Evolutionary conservation across 805 yeast species (phyloP).

Genomic region (Candida pseudoglaebosa): DNA sequence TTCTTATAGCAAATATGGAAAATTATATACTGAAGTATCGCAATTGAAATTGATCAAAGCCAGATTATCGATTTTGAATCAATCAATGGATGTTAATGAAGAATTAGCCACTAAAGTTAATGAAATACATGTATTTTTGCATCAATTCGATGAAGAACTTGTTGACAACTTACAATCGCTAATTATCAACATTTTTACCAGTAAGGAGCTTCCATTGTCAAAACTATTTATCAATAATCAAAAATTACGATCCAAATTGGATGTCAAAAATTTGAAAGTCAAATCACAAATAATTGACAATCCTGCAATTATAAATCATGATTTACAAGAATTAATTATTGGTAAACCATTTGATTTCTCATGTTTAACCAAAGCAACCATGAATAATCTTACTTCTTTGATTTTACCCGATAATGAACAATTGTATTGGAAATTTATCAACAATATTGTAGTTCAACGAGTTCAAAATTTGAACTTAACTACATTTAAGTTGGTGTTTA

Average conservation of each 20-base stretch:
- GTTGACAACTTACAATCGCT: conserved; percentile 6
- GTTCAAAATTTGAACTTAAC: conserved; percentile 10
- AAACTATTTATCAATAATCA: conserved; percentile 18
- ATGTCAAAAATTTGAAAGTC: conserved; percentile 7
- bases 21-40: conserved; percentile 2
- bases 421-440: conserved; percentile 15
- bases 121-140: conserved; percentile 16
- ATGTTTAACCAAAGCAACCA: background rate
- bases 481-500: conserved; percentile 24
- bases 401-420: conserved; percentile 13
- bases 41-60: conserved; percentile 26
- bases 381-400: conserved; percentile 10
- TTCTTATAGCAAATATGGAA: conserved; percentile 1
- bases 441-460: conserved; percentile 3
- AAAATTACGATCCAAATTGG: conserved; percentile 11
- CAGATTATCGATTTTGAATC: conserved; percentile 21
- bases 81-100: conserved; percentile 25
- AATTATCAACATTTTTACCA: conserved; percentile 1
- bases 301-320: conserved; percentile 5
- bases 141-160: conserved; percentile 6
- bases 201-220: conserved; percentile 4
- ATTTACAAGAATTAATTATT: conserved; percentile 8
- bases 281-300: conserved; percentile 18
- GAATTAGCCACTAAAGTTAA: conserved; percentile 16
- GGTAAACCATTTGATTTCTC: conserved; percentile 3